phyloP scores from a whole-genome alignment of 345 rosid species.

The Populus simonii region DNA sequence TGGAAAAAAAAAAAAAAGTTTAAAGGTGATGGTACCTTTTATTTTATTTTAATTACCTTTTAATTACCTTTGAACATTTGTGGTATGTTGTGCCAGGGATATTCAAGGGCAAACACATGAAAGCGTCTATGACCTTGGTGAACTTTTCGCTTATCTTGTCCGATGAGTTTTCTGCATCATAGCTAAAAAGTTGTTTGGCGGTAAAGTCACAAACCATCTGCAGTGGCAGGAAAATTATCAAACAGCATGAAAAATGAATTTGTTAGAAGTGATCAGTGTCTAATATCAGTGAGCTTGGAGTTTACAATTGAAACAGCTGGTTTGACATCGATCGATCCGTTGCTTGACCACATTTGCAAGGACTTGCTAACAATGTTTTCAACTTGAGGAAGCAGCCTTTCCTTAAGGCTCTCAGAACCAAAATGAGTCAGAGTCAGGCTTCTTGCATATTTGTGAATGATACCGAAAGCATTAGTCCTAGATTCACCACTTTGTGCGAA shows the following conservation, averaged over 20 bases:
- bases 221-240: neutral
- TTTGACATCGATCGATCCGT: neutral
- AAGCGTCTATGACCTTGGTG: constrained; percentile 15
- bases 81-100: constrained; percentile 36
- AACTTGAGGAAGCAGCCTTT: constrained; percentile 13
- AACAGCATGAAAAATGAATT: neutral
- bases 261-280: neutral
- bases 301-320: neutral
- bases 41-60: neutral
- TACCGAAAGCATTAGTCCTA: neutral
- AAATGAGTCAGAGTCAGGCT: constrained; percentile 3
- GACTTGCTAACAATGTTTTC: constrained; percentile 17
- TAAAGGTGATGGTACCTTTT: neutral
- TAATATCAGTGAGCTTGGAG: neutral
- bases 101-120: constrained; percentile 32
- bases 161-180: constrained; percentile 14
- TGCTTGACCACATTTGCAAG: constrained; percentile 13
- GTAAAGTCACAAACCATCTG: constrained; percentile 33
- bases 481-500: constrained; percentile 12
- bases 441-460: constrained; percentile 12
- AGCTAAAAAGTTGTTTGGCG: constrained; percentile 23
- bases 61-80: constrained; percentile 22
- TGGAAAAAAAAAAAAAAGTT: neutral
- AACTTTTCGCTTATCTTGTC: constrained; percentile 13
- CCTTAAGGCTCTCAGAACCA: constrained; percentile 19